Percentiles rank a stretch among this genome's conserved stretches.
Conservation (phyloP, 371 early-diverging fungal genomes). For the Dinochytrium kinnereticum region DNA sequence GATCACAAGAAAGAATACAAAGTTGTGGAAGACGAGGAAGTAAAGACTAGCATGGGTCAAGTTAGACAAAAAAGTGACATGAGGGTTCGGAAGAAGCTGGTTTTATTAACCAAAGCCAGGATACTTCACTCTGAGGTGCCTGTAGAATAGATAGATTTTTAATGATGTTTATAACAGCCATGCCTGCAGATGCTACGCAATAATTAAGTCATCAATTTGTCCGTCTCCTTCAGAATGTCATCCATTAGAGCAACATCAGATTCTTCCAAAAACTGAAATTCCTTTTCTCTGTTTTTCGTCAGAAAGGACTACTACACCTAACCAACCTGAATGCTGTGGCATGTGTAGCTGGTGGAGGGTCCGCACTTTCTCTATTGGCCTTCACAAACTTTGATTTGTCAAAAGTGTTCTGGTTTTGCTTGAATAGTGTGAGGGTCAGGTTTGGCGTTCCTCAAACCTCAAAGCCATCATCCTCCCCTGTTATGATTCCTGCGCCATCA, state of each 20-base stretch:
- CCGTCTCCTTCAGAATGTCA: slow-evolving; percentile 17
- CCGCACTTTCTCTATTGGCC: slow-evolving; percentile 23
- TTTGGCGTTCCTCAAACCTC: slow-evolving; percentile 5
- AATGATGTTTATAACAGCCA: neutral
- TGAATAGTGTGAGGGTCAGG: too few relatives aligned
- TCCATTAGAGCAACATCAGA: slow-evolving; percentile 21
- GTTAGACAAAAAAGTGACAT: too few relatives aligned
- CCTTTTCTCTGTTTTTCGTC: slow-evolving; percentile 4
- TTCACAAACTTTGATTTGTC: slow-evolving; percentile 29
- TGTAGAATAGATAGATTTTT: neutral
- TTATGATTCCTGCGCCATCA: too few relatives aligned
- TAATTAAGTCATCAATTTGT: neutral
- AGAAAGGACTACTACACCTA: too few relatives aligned
- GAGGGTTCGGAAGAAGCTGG: too few relatives aligned
- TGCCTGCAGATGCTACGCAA: neutral
- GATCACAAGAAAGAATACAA: too few relatives aligned
- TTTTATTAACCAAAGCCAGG: neutral
- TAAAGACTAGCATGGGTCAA: too few relatives aligned
- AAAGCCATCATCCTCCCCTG: neutral
- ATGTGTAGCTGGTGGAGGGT: too few relatives aligned
- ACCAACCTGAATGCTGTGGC: too few relatives aligned
- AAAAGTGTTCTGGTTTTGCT: slow-evolving; percentile 3
- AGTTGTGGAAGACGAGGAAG: too few relatives aligned
- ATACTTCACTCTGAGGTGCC: neutral
- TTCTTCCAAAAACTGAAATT: slow-evolving; percentile 25